Percentiles rank a stretch among this genome's conserved stretches.
phyloP scores from a whole-genome alignment of 2,329 filamentous ascomycete genomes.

The Cercospora sesami region DNA sequence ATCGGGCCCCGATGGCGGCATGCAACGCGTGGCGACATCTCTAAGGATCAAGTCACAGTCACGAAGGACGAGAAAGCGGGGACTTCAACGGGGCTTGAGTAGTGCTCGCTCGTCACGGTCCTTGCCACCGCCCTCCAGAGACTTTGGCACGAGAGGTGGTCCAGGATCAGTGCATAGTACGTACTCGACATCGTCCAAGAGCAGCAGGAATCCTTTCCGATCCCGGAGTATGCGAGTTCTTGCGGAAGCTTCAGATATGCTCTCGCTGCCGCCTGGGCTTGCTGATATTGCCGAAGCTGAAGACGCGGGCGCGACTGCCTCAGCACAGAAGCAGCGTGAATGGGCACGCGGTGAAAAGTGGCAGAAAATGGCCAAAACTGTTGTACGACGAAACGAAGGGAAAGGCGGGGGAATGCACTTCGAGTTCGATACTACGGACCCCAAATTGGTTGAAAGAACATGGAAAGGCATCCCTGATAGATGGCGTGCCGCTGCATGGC shows the following conservation, averaged over 20 bases:
- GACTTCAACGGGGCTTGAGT: conserved; percentile 53
- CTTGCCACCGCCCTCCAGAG: conserved; percentile 32
- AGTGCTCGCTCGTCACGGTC: conserved; percentile 48
- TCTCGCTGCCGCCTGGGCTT: conserved; percentile 58
- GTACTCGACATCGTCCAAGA: conserved; percentile 42
- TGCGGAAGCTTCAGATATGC: conserved; percentile 65
- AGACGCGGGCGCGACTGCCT: conserved; percentile 51
- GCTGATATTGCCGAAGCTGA: conserved; percentile 49
- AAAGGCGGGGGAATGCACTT: conserved; percentile 63
- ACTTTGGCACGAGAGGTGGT: conserved; percentile 37
- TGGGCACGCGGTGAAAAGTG: conserved; percentile 65
- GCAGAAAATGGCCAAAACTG: conserved; percentile 62
- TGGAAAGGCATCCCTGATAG: conserved; percentile 98
- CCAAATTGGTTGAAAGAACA: conserved; percentile 80
- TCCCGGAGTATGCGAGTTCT: conserved; percentile 55
- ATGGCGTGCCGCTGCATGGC: conserved; percentile 93
- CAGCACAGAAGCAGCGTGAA: conserved; percentile 58
- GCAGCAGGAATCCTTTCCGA: conserved; percentile 46
- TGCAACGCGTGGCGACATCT: conserved; percentile 62
- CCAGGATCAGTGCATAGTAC: conserved; percentile 42
- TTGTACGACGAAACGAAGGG: conserved; percentile 33
- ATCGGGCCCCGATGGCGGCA: conserved; percentile 23
- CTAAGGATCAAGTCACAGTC: conserved; percentile 59
- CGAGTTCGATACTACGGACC: conserved; percentile 77
- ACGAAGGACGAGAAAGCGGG: conserved; percentile 49